These are phyloP conservation scores for Takashimella koratensis DNA, from an alignment of 1,284 basidiomycete species.

Conservation along the genomic window DNA sequence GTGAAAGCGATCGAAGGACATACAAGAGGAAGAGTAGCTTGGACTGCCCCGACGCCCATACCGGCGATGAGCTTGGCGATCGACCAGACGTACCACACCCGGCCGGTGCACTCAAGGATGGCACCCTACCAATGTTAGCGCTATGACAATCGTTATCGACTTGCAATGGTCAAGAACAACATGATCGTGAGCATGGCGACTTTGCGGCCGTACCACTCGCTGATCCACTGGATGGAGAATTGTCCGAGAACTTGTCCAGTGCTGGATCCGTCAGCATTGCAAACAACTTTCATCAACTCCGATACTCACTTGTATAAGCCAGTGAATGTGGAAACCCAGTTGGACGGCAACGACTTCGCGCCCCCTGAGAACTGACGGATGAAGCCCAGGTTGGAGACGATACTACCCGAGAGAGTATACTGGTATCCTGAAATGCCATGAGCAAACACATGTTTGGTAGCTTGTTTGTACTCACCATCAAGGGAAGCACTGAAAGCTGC, in stretches of 20 bases:
- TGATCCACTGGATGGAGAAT: conserved; percentile 2
- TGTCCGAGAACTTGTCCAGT: conserved; percentile 7
- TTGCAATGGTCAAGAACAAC: neutral
- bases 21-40: conserved; percentile 9
- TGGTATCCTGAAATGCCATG: no score
- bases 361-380: conserved; percentile 15
- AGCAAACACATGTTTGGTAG: no score
- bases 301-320: conserved; percentile 17
- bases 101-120: conserved; percentile 4
- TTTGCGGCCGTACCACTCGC: conserved; percentile 11
- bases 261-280: neutral
- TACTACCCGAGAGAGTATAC: conserved; percentile 26
- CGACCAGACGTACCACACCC: conserved; percentile 8
- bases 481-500: conserved; percentile 11
- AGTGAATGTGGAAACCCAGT: conserved; percentile 25
- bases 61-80: conserved; percentile 12
- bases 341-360: conserved; percentile 7
- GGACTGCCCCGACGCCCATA: conserved; percentile 9
- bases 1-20: no score
- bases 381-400: conserved; percentile 32
- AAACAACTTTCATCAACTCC: conserved; percentile 6
- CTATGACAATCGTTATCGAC: neutral
- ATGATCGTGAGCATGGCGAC: conserved; percentile 10
- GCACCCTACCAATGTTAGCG: conserved; percentile 3
- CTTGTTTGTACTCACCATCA: conserved; percentile 14